A percentile compares a stretch with the other conserved stretches of the same genome.
Conservation (phyloP, 176 grass and related monocot species). For the Bonia amplexicaulis region DNA sequence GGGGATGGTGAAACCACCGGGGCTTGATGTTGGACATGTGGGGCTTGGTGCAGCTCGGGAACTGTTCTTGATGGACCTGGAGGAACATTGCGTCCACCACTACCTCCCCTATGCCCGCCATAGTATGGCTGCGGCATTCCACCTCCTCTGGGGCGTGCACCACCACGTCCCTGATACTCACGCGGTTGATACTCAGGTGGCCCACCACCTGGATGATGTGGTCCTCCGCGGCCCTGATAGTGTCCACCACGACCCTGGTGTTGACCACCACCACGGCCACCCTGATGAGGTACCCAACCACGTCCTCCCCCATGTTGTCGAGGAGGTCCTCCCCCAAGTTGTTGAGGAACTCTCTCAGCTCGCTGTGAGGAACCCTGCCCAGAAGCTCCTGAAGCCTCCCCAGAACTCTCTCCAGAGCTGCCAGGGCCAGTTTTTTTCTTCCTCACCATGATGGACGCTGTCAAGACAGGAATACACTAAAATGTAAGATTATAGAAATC, state of each 20-base stretch:
- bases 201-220: constrained; percentile 40
- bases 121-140: constrained; percentile 59
- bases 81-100: constrained; percentile 53
- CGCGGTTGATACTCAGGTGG: constrained; percentile 52
- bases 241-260: constrained; percentile 53
- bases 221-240: constrained; percentile 47
- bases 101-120: constrained; percentile 60
- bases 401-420: constrained; percentile 49
- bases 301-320: constrained; percentile 58
- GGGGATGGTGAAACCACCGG: constrained; percentile 47
- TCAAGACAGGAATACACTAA: constrained; percentile 10
- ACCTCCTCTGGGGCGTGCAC: constrained; percentile 42
- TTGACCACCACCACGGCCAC: constrained; percentile 49
- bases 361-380: constrained; percentile 45
- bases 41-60: constrained; percentile 99
- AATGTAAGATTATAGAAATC: not conserved
- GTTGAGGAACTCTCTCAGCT: constrained; percentile 51
- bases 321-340: constrained; percentile 49
- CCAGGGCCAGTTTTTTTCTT: constrained; percentile 75
- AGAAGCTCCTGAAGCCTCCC: constrained; percentile 36
- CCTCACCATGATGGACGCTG: constrained; percentile 64
- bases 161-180: constrained; percentile 61
- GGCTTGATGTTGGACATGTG: constrained; percentile 53
- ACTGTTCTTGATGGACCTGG: constrained; percentile 63
- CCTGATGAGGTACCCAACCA: constrained; percentile 55